These are phyloP conservation scores for Sarcocystis neurona DNA, from an alignment of 169 alveolate genomes.

Conservation along the genomic window DNA sequence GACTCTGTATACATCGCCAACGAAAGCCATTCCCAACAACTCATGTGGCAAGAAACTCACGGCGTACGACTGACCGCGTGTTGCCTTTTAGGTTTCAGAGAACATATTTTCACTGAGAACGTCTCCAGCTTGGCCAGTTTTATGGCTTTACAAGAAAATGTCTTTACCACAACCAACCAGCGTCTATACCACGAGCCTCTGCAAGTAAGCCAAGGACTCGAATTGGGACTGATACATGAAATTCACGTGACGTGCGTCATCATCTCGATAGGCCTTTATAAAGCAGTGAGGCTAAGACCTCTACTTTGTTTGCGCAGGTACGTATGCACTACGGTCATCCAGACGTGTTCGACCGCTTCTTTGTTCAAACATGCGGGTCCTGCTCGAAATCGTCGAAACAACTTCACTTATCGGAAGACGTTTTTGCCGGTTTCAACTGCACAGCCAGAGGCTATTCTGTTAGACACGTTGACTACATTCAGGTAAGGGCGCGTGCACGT, in stretches of 20 bases:
- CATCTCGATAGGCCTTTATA: too few relatives aligned
- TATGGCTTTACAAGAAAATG: conserved; percentile 65
- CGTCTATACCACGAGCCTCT: conserved; percentile 54
- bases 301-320: conserved; percentile 32
- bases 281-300: neutral
- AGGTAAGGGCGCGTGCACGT: too few relatives aligned
- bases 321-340: conserved; percentile 70
- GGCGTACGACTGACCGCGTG: too few relatives aligned
- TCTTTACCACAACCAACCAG: conserved; percentile 59
- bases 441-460: conserved; percentile 58
- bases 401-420: conserved; percentile 58
- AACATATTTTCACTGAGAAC: conserved; percentile 63
- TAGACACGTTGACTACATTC: conserved; percentile 62
- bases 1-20: too few relatives aligned
- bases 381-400: conserved; percentile 61
- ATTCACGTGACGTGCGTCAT: too few relatives aligned
- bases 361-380: conserved; percentile 63
- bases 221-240: too few relatives aligned
- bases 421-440: conserved; percentile 64
- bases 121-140: conserved; percentile 62
- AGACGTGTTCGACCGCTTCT: conserved; percentile 62
- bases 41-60: too few relatives aligned
- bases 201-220: conserved; percentile 21
- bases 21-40: too few relatives aligned
- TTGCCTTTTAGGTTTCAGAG: conserved; percentile 62